phyloP scores from a whole-genome alignment of 306 rosid species.

The Rosa chinensis region DNA sequence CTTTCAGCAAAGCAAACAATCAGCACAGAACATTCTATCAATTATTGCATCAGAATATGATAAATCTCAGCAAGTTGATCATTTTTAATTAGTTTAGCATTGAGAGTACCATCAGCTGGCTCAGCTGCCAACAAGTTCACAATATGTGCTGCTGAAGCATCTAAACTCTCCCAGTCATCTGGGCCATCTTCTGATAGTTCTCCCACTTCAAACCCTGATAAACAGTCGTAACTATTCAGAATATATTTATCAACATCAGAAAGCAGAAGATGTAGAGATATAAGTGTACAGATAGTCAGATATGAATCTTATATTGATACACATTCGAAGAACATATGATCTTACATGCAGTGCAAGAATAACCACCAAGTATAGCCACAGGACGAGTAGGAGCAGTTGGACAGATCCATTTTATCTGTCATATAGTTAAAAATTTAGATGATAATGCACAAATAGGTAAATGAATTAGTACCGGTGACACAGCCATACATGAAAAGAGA shows the following conservation, averaged over 20 bases:
- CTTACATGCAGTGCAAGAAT: conserved; percentile 95
- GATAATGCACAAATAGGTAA: not conserved
- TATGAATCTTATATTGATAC: not conserved
- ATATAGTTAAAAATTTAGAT: conserved; percentile 5
- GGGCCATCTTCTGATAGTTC: conserved; percentile 93
- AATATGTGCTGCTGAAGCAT: conserved; percentile 93
- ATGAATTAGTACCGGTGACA: conserved; percentile 12
- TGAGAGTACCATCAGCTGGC: conserved; percentile 82
- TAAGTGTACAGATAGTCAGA: not conserved
- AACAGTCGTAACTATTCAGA: conserved; percentile 23
- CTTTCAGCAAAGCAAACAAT: conserved; percentile 18
- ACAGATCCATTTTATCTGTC: conserved; percentile 98
- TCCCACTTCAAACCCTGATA: conserved; percentile 92
- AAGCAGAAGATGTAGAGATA: not conserved
- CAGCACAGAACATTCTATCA: not conserved
- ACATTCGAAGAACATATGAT: not conserved
- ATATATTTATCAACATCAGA: not conserved
- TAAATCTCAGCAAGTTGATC: not conserved
- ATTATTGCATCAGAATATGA: conserved; percentile 2
- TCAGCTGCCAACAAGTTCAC: conserved; percentile 92
- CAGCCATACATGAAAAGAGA: not conserved
- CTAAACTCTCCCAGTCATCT: conserved; percentile 98
- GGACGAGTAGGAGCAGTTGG: conserved; percentile 99
- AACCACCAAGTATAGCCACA: conserved; percentile 88
- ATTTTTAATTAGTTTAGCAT: conserved; percentile 3